A percentile compares a stretch with the other conserved stretches of the same genome.
Conservation (phyloP, 2,329 filamentous ascomycete species). For the Aspergillus felis region DNA sequence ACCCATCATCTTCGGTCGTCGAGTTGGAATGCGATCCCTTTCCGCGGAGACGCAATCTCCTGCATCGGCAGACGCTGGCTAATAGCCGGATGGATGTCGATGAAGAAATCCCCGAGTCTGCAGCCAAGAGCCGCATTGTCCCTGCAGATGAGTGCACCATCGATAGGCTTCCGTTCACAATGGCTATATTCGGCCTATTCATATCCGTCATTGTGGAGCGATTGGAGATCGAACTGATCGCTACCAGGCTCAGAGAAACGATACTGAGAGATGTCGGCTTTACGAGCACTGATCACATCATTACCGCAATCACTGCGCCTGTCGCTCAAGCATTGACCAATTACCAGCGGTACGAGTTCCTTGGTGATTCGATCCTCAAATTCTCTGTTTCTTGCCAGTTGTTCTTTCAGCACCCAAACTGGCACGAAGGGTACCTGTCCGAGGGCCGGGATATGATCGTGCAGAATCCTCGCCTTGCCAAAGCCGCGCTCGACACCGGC, state of each 20-base stretch:
- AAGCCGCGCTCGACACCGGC: slow-evolving; percentile 58
- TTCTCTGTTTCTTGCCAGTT: slow-evolving; percentile 66
- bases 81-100: not conserved
- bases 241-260: slow-evolving; percentile 55
- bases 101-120: slow-evolving; percentile 4
- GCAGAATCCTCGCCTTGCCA: slow-evolving; percentile 68
- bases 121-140: slow-evolving; percentile 16
- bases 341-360: slow-evolving; percentile 81
- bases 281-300: slow-evolving; percentile 51
- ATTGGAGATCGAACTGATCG: slow-evolving; percentile 63
- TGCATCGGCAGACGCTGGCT: slow-evolving; percentile 14
- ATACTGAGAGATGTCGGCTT: slow-evolving; percentile 54
- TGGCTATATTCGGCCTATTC: slow-evolving; percentile 53
- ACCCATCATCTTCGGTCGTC: slow-evolving; percentile 5
- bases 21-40: slow-evolving; percentile 25
- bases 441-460: slow-evolving; percentile 65
- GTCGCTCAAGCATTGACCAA: slow-evolving; percentile 58
- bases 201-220: slow-evolving; percentile 70
- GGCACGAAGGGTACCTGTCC: slow-evolving; percentile 74
- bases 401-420: slow-evolving; percentile 55
- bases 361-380: slow-evolving; percentile 83
- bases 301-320: slow-evolving; percentile 67
- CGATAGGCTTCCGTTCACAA: slow-evolving; percentile 43
- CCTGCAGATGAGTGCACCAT: slow-evolving; percentile 26
- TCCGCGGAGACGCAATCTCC: slow-evolving; percentile 25